Percentiles rank a stretch among this genome's conserved stretches.
Evolutionary conservation across 192 early-diverging fungal species (phyloP).

Genomic region (Coemansia sp.): DNA sequence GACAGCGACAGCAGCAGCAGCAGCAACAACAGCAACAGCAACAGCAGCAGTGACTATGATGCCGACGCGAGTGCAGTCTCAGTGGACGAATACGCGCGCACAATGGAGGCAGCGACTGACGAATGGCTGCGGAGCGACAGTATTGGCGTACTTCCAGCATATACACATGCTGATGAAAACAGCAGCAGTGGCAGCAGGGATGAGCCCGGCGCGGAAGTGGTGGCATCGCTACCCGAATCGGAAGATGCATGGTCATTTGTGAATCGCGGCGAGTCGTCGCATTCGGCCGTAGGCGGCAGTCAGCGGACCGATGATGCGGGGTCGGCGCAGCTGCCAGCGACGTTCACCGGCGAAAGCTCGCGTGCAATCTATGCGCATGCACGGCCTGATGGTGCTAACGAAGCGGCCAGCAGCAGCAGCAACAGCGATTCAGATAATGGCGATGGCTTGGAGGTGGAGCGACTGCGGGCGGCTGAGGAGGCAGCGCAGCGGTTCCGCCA

Average conservation of each 20-base stretch:
- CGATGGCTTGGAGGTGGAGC: not conserved
- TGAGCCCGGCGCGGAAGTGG: not conserved
- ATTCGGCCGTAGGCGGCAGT: not conserved
- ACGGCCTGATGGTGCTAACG: too few relatives aligned
- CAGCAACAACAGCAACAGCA: too few relatives aligned
- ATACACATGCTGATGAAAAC: not conserved
- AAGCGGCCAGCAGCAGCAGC: not conserved
- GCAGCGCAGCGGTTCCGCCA: slow-evolving; percentile 5
- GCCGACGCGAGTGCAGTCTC: too few relatives aligned
- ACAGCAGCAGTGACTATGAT: too few relatives aligned
- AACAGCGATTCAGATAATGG: not conserved
- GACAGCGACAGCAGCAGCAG: not conserved
- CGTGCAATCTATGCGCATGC: slow-evolving; percentile 17
- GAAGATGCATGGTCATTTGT: slow-evolving; percentile 30
- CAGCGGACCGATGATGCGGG: not conserved
- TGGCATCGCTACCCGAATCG: not conserved
- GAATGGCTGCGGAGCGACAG: too few relatives aligned
- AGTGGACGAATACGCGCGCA: too few relatives aligned
- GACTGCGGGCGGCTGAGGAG: slow-evolving; percentile 2
- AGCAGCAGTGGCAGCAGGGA: too few relatives aligned
- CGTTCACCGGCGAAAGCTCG: slow-evolving; percentile 28
- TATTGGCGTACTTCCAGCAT: too few relatives aligned
- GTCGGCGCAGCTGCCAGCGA: slow-evolving; percentile 6
- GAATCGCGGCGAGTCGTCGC: slow-evolving; percentile 4
- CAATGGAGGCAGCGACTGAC: too few relatives aligned